Percentiles rank a stretch among this genome's conserved stretches.
Evolutionary conservation across 2,329 filamentous ascomycete species (phyloP).

Genomic region (Neodidymelliopsis sp.): DNA sequence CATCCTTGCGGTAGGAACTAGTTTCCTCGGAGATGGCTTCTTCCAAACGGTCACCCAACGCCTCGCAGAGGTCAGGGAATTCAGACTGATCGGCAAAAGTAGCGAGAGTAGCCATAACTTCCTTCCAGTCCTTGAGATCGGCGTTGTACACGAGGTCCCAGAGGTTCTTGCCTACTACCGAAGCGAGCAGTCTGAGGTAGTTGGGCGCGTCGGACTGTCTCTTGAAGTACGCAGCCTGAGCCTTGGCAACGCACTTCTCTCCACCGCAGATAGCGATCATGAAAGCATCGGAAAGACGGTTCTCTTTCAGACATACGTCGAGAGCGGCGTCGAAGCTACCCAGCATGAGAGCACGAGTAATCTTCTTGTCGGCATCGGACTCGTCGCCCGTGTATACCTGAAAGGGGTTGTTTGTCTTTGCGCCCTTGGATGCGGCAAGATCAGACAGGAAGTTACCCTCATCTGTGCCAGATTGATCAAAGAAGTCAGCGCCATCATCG

Average conservation of each 20-base stretch:
- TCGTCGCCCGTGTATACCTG: slow-evolving; percentile 86
- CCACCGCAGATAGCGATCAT: slow-evolving; percentile 98
- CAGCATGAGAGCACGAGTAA: slow-evolving; percentile 87
- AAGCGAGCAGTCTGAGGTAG: slow-evolving; percentile 88
- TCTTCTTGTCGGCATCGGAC: slow-evolving; percentile 80
- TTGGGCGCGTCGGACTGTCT: slow-evolving; percentile 84
- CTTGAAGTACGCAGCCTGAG: slow-evolving; percentile 88
- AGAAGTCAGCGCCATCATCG: slow-evolving; percentile 66
- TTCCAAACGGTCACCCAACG: slow-evolving; percentile 87
- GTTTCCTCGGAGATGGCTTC: slow-evolving; percentile 67
- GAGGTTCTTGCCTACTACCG: slow-evolving; percentile 93
- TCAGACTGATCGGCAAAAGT: slow-evolving; percentile 92
- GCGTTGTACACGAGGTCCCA: slow-evolving; percentile 99
- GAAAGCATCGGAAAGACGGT: slow-evolving; percentile 93
- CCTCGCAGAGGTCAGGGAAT: slow-evolving; percentile 94
- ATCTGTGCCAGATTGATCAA: slow-evolving; percentile 76
- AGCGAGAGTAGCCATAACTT: slow-evolving; percentile 93
- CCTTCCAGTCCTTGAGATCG: slow-evolving; percentile 92
- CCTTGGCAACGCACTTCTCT: slow-evolving; percentile 91
- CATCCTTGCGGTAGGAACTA: slow-evolving; percentile 74
- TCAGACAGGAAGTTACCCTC: slow-evolving; percentile 87
- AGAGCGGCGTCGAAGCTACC: slow-evolving; percentile 91
- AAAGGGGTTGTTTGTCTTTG: slow-evolving; percentile 94
- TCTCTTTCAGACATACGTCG: slow-evolving; percentile 85
- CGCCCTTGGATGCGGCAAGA: slow-evolving; percentile 85